Conservation (phyloP, 2,329 filamentous ascomycete genomes). For the Nemania sp. region DNA sequence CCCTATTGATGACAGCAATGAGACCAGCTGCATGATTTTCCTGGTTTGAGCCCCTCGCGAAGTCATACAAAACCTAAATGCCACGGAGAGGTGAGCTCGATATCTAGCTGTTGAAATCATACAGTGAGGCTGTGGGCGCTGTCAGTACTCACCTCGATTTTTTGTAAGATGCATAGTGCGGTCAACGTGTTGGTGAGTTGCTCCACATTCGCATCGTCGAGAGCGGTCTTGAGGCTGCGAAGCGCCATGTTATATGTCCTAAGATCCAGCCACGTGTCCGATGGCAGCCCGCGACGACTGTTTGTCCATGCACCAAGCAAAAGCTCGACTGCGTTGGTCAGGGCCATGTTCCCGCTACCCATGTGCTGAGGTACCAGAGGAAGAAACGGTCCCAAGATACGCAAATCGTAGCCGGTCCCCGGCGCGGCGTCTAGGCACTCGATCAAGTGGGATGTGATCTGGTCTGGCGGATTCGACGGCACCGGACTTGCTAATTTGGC, state of each 20-base stretch:
- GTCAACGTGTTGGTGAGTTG: conserved; percentile 31
- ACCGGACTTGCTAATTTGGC: conserved; percentile 7
- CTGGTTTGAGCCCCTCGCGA: conserved; percentile 33
- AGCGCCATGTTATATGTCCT: conserved; percentile 33
- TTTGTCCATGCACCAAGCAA: conserved; percentile 34
- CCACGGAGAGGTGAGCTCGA: neutral
- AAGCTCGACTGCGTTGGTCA: conserved; percentile 33
- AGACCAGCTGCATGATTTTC: conserved; percentile 37
- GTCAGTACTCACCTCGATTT: conserved; percentile 32
- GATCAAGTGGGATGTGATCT: conserved; percentile 28
- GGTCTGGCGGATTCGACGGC: conserved; percentile 28
- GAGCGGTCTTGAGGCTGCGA: conserved; percentile 33
- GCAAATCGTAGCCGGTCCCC: conserved; percentile 33
- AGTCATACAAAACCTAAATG: conserved; percentile 34
- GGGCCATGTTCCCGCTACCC: conserved; percentile 24
- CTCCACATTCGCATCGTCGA: conserved; percentile 27
- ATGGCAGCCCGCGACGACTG: conserved; percentile 28
- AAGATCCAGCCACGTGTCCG: conserved; percentile 33
- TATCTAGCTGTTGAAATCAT: neutral
- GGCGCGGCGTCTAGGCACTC: conserved; percentile 30
- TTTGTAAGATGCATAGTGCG: conserved; percentile 35
- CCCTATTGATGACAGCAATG: conserved; percentile 33
- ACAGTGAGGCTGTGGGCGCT: neutral
- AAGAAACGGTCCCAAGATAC: conserved; percentile 34
- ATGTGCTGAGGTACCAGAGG: conserved; percentile 33